These are phyloP conservation scores for Monilinia vaccinii-corymbosi DNA, from an alignment of 2,329 filamentous ascomycete species.

Conservation along the genomic window DNA sequence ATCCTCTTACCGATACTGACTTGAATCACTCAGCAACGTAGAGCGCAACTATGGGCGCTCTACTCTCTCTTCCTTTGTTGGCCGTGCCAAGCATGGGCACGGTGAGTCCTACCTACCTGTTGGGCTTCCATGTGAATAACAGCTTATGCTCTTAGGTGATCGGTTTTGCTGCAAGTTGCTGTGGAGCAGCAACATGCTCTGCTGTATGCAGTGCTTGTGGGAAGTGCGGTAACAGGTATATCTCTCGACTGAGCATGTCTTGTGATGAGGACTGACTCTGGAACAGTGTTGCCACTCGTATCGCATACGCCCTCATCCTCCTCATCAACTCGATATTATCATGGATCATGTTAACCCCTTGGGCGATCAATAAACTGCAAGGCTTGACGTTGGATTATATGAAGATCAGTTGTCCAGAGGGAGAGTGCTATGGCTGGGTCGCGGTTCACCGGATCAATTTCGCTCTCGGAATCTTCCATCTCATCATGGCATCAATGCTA, in stretches of 20 bases:
- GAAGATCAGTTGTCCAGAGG: conserved; percentile 83
- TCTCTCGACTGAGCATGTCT: not conserved
- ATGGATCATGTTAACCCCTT: conserved; percentile 98
- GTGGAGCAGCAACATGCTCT: conserved; percentile 91
- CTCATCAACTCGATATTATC: conserved; percentile 94
- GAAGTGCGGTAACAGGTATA: conserved; percentile 89
- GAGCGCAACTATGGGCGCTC: conserved; percentile 63
- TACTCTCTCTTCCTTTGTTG: conserved; percentile 82
- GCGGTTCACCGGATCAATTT: conserved; percentile 98
- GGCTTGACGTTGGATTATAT: conserved; percentile 91
- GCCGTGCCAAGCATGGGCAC: conserved; percentile 79
- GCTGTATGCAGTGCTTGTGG: conserved; percentile 93
- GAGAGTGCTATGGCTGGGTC: conserved; percentile 89
- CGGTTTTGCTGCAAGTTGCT: conserved; percentile 81
- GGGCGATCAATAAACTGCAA: conserved; percentile 94
- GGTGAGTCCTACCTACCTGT: conserved; percentile 46
- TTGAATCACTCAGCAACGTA: not conserved
- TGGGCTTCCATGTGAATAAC: conserved; percentile 9
- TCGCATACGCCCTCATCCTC: conserved; percentile 90
- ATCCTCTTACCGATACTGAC: not conserved
- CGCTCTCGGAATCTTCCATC: conserved; percentile 86
- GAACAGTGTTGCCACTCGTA: conserved; percentile 82
- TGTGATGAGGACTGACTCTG: conserved; percentile 11
- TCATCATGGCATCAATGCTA: conserved; percentile 74
- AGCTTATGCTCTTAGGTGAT: conserved; percentile 45